A percentile compares a stretch with the other conserved stretches of the same genome.
phyloP scores from a whole-genome alignment of 2,329 filamentous ascomycete genomes.

The Talaromyces funiculosus region DNA sequence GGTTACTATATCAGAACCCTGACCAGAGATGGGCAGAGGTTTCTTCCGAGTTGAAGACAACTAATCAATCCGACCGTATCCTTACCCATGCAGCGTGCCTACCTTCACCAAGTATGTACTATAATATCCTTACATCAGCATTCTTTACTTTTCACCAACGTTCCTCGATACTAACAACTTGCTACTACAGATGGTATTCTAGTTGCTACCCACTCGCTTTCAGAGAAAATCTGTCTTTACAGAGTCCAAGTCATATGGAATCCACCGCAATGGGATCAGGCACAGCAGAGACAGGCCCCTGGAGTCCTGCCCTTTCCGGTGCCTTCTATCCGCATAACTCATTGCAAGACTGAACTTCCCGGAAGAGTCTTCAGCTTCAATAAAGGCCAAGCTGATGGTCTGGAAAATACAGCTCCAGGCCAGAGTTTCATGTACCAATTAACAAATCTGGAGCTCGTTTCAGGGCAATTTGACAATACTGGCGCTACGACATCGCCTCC shows the following conservation, averaged over 20 bases:
- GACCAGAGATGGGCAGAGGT: slow-evolving; percentile 68
- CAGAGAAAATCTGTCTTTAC: slow-evolving; percentile 68
- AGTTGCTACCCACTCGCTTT: slow-evolving; percentile 44
- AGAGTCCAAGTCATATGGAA: slow-evolving; percentile 72
- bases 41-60: slow-evolving; percentile 66
- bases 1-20: slow-evolving; percentile 70
- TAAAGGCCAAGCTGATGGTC: slow-evolving; percentile 20
- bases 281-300: slow-evolving; percentile 24
- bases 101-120: slow-evolving; percentile 61
- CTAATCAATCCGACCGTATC: slow-evolving; percentile 66
- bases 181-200: slow-evolving; percentile 26
- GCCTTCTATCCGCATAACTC: slow-evolving; percentile 33
- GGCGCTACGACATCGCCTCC: slow-evolving; percentile 53
- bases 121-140: background rate
- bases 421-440: slow-evolving; percentile 51
- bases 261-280: slow-evolving; percentile 45
- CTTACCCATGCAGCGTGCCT: slow-evolving; percentile 73
- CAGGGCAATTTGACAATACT: slow-evolving; percentile 55
- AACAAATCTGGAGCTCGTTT: slow-evolving; percentile 69
- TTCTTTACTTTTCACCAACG: background rate
- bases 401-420: slow-evolving; percentile 20
- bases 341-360: slow-evolving; percentile 34
- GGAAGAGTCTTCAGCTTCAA: slow-evolving; percentile 27
- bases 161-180: background rate
- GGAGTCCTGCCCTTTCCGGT: slow-evolving; percentile 26